phyloP scores from a whole-genome alignment of 208 protist genomes.

The Leishmania aethiopica region DNA sequence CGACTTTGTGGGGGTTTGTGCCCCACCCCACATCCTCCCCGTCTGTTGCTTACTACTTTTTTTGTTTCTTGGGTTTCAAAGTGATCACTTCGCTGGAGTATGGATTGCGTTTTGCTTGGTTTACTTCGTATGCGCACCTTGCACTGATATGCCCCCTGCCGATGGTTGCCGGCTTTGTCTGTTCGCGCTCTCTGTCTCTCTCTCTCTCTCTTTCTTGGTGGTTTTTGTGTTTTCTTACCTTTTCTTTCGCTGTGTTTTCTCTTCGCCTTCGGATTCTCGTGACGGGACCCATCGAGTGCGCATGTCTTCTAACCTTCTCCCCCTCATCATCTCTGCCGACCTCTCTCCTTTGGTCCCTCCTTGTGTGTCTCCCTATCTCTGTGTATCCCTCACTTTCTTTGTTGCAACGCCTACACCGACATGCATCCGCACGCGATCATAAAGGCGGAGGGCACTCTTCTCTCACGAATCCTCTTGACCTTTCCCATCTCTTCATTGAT shows the following conservation, averaged over 20 bases:
- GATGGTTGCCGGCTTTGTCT: not conserved
- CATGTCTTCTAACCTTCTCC: not conserved
- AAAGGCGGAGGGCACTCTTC: not conserved
- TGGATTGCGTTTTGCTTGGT: not conserved
- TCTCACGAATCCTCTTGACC: constrained; percentile 1
- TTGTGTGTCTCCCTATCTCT: not conserved
- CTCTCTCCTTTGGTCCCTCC: not conserved
- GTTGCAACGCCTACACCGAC: not conserved
- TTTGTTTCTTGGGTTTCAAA: not conserved
- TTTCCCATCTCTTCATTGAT: constrained; percentile 5
- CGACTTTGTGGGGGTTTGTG: not conserved
- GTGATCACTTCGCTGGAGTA: not conserved
- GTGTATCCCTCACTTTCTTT: constrained; percentile 3
- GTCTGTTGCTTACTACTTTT: not conserved
- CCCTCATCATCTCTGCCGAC: not conserved
- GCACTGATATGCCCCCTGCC: not conserved
- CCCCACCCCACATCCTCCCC: not conserved
- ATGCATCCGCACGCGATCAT: not conserved
- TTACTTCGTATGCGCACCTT: not conserved
- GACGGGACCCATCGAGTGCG: not conserved
- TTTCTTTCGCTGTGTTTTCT: not conserved
- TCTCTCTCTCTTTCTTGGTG: not conserved
- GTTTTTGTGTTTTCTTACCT: not conserved
- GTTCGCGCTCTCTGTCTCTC: not conserved
- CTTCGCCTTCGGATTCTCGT: not conserved